phyloP scores from a whole-genome alignment of 179 eudicot species.

The Beta corolliflora region DNA sequence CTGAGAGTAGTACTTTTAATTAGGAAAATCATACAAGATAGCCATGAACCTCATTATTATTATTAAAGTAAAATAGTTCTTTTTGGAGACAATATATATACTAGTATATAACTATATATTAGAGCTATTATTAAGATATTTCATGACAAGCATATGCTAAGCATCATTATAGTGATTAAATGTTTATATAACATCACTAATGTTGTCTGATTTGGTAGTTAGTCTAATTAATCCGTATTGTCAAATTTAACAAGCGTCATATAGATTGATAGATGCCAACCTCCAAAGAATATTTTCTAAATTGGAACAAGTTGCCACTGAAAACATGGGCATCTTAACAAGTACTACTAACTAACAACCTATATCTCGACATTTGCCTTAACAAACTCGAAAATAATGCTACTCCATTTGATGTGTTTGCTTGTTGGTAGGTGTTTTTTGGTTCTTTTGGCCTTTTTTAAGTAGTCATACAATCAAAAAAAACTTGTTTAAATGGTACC shows the following conservation, averaged over 20 bases:
- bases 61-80: no score
- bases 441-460: no score
- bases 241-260: neutral
- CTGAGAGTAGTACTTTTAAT: neutral
- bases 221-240: neutral
- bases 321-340: neutral
- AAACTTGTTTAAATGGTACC: no score
- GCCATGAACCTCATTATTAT: no score
- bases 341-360: no score
- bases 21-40: neutral
- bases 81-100: no score
- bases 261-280: neutral
- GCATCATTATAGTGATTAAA: constrained; percentile 1
- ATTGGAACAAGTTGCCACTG: neutral
- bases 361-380: no score
- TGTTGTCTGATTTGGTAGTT: constrained; percentile 2
- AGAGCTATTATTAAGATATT: neutral
- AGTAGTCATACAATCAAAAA: no score
- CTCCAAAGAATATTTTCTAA: neutral
- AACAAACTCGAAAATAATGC: no score
- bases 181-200: neutral
- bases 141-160: neutral
- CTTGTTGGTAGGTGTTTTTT: no score
- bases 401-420: no score
- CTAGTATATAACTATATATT: no score